These are phyloP conservation scores for Friedmanniomyces simplex DNA, from an alignment of 495 filamentous ascomycete species.

Conservation along the genomic window DNA sequence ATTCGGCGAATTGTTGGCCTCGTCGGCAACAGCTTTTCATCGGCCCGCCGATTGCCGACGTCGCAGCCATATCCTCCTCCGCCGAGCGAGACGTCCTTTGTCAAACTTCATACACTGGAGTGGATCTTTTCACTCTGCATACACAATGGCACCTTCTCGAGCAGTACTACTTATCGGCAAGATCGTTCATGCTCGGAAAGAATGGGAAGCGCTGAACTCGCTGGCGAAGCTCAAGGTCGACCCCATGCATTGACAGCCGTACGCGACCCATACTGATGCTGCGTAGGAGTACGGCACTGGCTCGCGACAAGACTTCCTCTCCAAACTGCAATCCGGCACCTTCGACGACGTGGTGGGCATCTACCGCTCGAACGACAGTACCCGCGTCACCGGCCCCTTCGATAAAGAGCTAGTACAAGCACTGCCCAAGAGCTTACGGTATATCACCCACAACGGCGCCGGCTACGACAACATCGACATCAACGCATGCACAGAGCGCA, in stretches of 20 bases:
- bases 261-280: background rate
- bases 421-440: constrained; percentile 25
- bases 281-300: constrained; percentile 26
- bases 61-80: too few species aligned
- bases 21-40: too few species aligned
- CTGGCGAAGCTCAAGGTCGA: constrained; percentile 21
- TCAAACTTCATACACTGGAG: too few species aligned
- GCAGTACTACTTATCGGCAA: constrained; percentile 28
- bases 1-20: too few species aligned
- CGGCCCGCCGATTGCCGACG: background rate
- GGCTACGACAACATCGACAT: constrained; percentile 35
- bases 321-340: constrained; percentile 25
- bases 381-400: constrained; percentile 28
- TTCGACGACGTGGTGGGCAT: constrained; percentile 28
- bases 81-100: too few species aligned
- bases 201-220: constrained; percentile 26
- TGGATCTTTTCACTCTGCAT: too few species aligned
- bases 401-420: constrained; percentile 26
- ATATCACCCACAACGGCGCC: constrained; percentile 31
- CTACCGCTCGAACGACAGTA: constrained; percentile 32
- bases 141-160: constrained; percentile 10
- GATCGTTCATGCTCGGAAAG: constrained; percentile 24
- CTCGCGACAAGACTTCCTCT: constrained; percentile 27
- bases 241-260: background rate
- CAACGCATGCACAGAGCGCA: constrained; percentile 24